Base-by-base conservation (phyloP, 352 stramenopile genomes). In the Phytophthora pinifolia region DNA sequence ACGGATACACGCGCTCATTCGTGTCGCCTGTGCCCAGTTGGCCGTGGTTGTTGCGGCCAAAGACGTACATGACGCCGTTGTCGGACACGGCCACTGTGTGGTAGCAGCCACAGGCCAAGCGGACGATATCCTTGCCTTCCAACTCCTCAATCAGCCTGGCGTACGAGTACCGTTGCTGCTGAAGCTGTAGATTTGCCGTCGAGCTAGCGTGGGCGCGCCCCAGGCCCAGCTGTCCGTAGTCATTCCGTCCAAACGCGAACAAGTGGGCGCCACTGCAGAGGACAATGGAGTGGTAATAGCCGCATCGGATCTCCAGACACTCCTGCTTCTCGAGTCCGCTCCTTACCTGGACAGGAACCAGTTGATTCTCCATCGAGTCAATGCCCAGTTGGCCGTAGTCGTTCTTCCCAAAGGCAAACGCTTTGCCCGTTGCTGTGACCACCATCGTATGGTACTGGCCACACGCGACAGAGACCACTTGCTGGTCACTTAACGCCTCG, bases 21-120 rank as follows among this genome's bases (percentile, higher is more conserved):
- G 83, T 92, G 47, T 98, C 92, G 0, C 90, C 90, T 0, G 88
- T 97, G 6, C 90, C 92, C 1, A 98, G 60, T 65, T 98, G 92
- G 0, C 93, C 93, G 38, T 98, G 92, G 45, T 98, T 97, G 53
- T 98, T 98, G n/a, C 90, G 67, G 5, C 92, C 92, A 67, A 96
- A 98, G 0, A 98, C 92, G 54, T 92, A 98, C 31, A 98, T 53
- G 32, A 97, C 71, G 9, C 89, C 88, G n/a, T 86, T 96, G 9
- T 96, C 81, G 4, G 77, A 94, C 0, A 96, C 86, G 17, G 84
- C 74, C 6, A 98, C 59, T 0, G 86, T 94, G 54, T 98, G 92
- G 49, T 98, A 98, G 46, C 90, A 98, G 0, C 92, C 92, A 46
- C 90, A 96, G 0, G 88, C 78, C 31, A 98, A 81, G 2, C 75